Conservation (phyloP, 352 stramenopile species). For the Halophytophthora polymorphica region DNA sequence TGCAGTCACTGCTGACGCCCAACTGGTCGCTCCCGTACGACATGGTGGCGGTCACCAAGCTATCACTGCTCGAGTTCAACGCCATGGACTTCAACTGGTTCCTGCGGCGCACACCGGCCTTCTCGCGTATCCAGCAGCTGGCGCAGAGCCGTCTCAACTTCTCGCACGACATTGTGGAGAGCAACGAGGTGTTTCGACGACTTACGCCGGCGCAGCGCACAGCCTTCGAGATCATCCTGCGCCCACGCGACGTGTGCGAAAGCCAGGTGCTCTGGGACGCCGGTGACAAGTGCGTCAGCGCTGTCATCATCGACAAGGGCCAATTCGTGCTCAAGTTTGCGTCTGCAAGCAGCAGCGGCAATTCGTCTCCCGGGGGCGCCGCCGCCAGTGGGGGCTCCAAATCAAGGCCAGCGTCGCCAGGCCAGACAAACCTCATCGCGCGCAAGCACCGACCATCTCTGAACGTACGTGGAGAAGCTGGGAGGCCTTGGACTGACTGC, state of each 20-base stretch:
- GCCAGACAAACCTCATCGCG: conserved; percentile 16
- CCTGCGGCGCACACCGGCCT: conserved; percentile 62
- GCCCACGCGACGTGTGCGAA: conserved; percentile 46
- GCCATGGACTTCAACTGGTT: conserved; percentile 86
- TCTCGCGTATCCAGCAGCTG: conserved; percentile 70
- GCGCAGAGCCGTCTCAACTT: conserved; percentile 73
- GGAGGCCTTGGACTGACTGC: background rate
- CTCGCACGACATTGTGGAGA: conserved; percentile 77
- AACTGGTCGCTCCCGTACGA: conserved; percentile 61
- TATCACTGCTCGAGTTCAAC: conserved; percentile 81
- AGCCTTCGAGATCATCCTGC: conserved; percentile 81
- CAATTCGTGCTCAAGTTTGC: conserved; percentile 61
- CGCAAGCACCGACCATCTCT: conserved; percentile 28
- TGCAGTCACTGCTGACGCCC: conserved; percentile 74
- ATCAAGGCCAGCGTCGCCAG: conserved; percentile 18
- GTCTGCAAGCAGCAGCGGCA: conserved; percentile 3
- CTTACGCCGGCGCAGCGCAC: conserved; percentile 83
- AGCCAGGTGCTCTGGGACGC: conserved; percentile 75
- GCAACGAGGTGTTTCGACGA: conserved; percentile 75
- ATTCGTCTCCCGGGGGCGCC: conserved; percentile 9
- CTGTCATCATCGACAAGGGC: conserved; percentile 79
- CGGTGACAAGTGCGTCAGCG: conserved; percentile 60
- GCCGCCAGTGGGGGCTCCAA: conserved; percentile 12
- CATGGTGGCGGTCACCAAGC: conserved; percentile 61
- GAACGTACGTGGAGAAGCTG: conserved; percentile 40